phyloP scores from a whole-genome alignment of 1,139 yeast genomes.

The Zhuliangozyma parablackwelliae region DNA sequence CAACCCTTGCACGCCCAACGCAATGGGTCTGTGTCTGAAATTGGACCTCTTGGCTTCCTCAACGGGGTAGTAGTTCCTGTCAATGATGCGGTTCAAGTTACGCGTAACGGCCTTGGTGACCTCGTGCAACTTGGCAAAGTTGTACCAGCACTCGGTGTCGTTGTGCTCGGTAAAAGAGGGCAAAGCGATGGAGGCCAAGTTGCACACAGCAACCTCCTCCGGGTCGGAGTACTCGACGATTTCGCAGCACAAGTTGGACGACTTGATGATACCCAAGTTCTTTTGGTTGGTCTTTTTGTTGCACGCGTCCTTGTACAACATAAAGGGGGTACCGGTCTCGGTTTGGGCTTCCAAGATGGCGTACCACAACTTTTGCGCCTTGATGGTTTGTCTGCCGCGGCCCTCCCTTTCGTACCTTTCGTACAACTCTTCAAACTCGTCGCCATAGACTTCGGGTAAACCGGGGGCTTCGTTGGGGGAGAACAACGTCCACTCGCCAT shows the following conservation, averaged over 20 bases:
- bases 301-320: conserved; percentile 87
- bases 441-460: conserved; percentile 73
- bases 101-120: conserved; percentile 51
- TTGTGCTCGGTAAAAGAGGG: conserved; percentile 61
- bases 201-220: conserved; percentile 88
- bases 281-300: conserved; percentile 79
- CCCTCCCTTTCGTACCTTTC: conserved; percentile 69
- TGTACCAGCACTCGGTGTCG: conserved; percentile 38
- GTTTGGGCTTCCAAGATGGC: conserved; percentile 85
- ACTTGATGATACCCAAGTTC: conserved; percentile 82
- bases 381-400: conserved; percentile 64
- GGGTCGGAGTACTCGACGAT: conserved; percentile 85
- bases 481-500: conserved; percentile 79
- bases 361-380: conserved; percentile 87
- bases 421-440: conserved; percentile 69
- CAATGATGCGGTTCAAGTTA: conserved; percentile 54
- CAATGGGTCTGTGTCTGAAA: conserved; percentile 57
- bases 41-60: conserved; percentile 50
- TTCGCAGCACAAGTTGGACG: conserved; percentile 87
- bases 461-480: conserved; percentile 90
- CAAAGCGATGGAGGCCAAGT: conserved; percentile 80
- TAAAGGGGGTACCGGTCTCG: conserved; percentile 90
- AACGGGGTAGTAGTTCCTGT: conserved; percentile 54
- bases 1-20: conserved; percentile 61
- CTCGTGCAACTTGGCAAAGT: conserved; percentile 52